Percentiles rank a stretch among this genome's conserved stretches.
Evolutionary conservation across 441 rosid genomes (phyloP).

Genomic region (Erodium chrysanthum): DNA sequence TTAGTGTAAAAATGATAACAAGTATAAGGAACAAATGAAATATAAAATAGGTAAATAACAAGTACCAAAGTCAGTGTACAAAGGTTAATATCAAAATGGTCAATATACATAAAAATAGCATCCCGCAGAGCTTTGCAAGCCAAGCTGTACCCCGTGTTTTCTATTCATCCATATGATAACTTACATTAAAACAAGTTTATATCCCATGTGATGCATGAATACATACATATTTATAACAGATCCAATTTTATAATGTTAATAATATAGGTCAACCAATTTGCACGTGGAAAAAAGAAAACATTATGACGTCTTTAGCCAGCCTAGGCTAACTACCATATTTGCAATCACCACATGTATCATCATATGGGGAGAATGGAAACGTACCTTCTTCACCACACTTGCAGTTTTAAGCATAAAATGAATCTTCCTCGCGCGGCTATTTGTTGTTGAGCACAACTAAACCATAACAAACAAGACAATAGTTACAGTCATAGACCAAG

Average conservation of each 20-base stretch:
- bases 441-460: conserved; percentile 16
- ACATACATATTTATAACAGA: too few relatives aligned
- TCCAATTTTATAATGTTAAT: too few relatives aligned
- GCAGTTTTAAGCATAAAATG: conserved; percentile 15
- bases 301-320: neutral
- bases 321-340: neutral
- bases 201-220: too few relatives aligned
- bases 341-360: neutral
- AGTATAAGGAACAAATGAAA: neutral
- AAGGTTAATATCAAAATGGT: neutral
- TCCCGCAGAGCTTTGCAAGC: neutral
- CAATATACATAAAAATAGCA: neutral
- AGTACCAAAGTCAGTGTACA: neutral
- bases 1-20: conserved; percentile 8
- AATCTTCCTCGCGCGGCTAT: conserved; percentile 17
- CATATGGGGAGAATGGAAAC: conserved; percentile 8
- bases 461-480: conserved; percentile 10
- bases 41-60: neutral
- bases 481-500: conserved; percentile 11
- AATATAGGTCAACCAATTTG: too few relatives aligned
- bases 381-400: conserved; percentile 22
- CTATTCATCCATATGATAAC: too few relatives aligned
- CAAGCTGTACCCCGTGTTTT: neutral
- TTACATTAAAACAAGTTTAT: too few relatives aligned
- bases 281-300: neutral